Conservation (phyloP, 306 rosid species). For the Senna siamea region DNA sequence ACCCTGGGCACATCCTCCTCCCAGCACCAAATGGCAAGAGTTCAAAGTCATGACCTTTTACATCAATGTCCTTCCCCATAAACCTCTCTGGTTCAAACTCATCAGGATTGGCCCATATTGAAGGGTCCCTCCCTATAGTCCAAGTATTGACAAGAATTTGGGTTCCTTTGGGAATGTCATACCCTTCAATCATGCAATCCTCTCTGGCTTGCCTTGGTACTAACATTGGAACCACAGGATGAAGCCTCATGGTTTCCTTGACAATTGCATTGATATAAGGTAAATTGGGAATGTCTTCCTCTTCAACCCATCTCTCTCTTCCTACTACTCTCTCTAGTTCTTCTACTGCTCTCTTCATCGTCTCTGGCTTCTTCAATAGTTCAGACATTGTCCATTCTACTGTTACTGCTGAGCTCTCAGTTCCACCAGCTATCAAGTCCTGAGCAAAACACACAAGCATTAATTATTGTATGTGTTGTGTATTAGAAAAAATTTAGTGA, state of each 20-base stretch:
- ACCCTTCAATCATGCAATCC: conserved; percentile 55
- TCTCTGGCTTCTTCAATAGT: conserved; percentile 62
- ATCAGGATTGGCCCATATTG: conserved; percentile 66
- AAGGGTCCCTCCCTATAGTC: conserved; percentile 73
- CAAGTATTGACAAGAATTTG: conserved; percentile 56
- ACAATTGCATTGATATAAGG: conserved; percentile 61
- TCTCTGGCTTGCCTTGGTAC: conserved; percentile 61
- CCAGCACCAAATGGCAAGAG: conserved; percentile 89
- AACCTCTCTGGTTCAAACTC: conserved; percentile 79
- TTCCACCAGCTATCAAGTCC: conserved; percentile 84
- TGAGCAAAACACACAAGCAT: background rate
- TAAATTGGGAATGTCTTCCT: conserved; percentile 62
- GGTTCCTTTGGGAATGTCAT: conserved; percentile 74
- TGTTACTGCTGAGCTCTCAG: conserved; percentile 71
- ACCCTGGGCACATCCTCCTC: conserved; percentile 89
- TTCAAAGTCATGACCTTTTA: conserved; percentile 73
- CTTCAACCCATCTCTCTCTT: conserved; percentile 85
- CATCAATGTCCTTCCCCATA: conserved; percentile 56
- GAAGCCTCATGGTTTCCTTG: conserved; percentile 80
- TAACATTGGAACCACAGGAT: conserved; percentile 85
- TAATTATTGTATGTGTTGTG: background rate
- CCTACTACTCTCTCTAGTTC: conserved; percentile 77
- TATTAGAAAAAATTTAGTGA: too few species aligned
- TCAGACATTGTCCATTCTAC: conserved; percentile 87
- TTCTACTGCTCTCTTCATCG: conserved; percentile 58